Conservation (phyloP, 2,329 filamentous ascomycete species). For the Cordyceps fumosorosea region DNA sequence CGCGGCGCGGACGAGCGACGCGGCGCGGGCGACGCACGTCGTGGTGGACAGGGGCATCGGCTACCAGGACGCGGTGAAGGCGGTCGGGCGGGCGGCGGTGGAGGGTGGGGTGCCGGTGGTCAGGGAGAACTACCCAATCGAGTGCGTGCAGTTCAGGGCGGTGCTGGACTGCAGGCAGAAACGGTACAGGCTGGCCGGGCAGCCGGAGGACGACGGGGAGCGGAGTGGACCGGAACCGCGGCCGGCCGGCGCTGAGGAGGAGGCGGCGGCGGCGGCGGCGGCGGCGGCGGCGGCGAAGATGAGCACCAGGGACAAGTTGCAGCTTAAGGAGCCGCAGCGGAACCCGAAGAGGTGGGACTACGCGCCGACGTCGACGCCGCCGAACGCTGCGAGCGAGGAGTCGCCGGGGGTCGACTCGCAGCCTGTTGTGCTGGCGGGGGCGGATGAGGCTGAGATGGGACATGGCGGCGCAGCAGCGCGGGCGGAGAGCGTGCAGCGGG, state of each 20-base stretch:
- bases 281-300: background rate
- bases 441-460: background rate
- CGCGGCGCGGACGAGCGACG: slow-evolving; percentile 59
- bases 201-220: slow-evolving; percentile 34
- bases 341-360: slow-evolving; percentile 33
- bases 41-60: slow-evolving; percentile 66
- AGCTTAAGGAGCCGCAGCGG: slow-evolving; percentile 40
- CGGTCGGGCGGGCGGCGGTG: slow-evolving; percentile 23
- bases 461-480: background rate
- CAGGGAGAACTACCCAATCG: slow-evolving; percentile 57
- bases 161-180: slow-evolving; percentile 52
- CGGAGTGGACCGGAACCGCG: no score
- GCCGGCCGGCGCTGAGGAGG: background rate
- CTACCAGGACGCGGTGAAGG: slow-evolving; percentile 56
- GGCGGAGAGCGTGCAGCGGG: background rate
- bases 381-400: slow-evolving; percentile 24
- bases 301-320: slow-evolving; percentile 10
- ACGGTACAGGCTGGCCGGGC: slow-evolving; percentile 54
- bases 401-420: slow-evolving; percentile 24
- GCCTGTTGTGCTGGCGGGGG: slow-evolving; percentile 20
- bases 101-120: slow-evolving; percentile 20
- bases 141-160: slow-evolving; percentile 55
- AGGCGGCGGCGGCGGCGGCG: background rate
- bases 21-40: slow-evolving; percentile 63
- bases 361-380: slow-evolving; percentile 32